Evolutionary conservation across 2,329 filamentous ascomycete species (phyloP).

Genomic region (Didymella lethalis): DNA sequence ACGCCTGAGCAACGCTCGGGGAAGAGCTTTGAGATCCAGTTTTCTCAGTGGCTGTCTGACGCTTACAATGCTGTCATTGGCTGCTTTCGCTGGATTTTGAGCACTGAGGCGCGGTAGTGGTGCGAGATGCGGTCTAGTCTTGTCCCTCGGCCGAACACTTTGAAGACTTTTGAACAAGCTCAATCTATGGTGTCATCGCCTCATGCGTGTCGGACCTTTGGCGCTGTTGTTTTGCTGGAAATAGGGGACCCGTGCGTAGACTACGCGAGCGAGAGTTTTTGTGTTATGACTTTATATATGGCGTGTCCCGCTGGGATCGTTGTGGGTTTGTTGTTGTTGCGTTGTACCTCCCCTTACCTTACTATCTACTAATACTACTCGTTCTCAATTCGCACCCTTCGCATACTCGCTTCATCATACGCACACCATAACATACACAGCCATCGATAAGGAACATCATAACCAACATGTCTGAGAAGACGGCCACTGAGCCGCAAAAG

Average conservation of each 20-base stretch:
- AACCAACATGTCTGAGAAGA: slow-evolving; percentile 31
- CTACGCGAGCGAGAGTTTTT: slow-evolving; percentile 7
- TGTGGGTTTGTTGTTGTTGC: slow-evolving; percentile 6
- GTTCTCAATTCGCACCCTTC: slow-evolving; percentile 1
- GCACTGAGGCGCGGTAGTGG: not conserved
- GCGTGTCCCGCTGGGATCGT: slow-evolving; percentile 21
- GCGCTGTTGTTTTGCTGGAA: slow-evolving; percentile 10
- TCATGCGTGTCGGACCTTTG: slow-evolving; percentile 9
- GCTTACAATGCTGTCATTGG: slow-evolving; percentile 6
- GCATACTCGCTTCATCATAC: slow-evolving; percentile 1
- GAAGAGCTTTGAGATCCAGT: slow-evolving; percentile 6
- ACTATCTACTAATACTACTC: slow-evolving; percentile 10
- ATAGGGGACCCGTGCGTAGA: slow-evolving; percentile 15
- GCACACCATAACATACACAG: slow-evolving; percentile 6
- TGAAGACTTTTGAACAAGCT: slow-evolving; percentile 18
- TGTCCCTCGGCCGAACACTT: slow-evolving; percentile 16
- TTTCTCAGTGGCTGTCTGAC: slow-evolving; percentile 16
- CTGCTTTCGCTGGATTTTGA: not conserved
- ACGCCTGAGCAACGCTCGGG: slow-evolving; percentile 17
- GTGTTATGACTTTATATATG: slow-evolving; percentile 21
- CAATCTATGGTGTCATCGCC: slow-evolving; percentile 19
- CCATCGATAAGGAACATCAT: slow-evolving; percentile 3
- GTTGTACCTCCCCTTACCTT: slow-evolving; percentile 11
- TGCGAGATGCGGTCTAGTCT: slow-evolving; percentile 8
- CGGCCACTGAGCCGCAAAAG: slow-evolving; percentile 22